Conservation (phyloP, 768 basidiomycete genomes). For the Pholiota molesta region DNA sequence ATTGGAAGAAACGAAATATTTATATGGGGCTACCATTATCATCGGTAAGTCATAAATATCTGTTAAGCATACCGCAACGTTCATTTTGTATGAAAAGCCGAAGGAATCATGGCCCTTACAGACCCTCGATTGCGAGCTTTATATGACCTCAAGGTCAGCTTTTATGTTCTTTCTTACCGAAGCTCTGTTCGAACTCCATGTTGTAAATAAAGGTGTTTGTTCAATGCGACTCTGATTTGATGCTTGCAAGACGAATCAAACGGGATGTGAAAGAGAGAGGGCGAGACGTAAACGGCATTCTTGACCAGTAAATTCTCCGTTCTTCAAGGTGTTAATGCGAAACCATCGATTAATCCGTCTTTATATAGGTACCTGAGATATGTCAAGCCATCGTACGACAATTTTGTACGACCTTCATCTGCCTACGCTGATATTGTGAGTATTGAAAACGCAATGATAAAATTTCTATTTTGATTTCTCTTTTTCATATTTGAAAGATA, state of each 20-base stretch:
- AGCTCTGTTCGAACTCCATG: not conserved
- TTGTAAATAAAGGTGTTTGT: slow-evolving; percentile 67
- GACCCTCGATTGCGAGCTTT: slow-evolving; percentile 77
- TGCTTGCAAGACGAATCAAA: slow-evolving; percentile 91
- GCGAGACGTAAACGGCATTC: slow-evolving; percentile 80
- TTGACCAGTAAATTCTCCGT: slow-evolving; percentile 70
- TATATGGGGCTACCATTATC: slow-evolving; percentile 93
- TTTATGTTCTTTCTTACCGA: not conserved
- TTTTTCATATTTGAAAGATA: slow-evolving; percentile 55
- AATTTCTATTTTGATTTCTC: not conserved
- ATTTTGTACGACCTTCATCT: slow-evolving; percentile 88
- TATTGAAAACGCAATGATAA: not conserved
- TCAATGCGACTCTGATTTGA: slow-evolving; percentile 93
- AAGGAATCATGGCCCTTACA: slow-evolving; percentile 90
- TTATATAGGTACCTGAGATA: slow-evolving; percentile 79
- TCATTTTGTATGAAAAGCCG: slow-evolving; percentile 47
- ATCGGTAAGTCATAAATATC: slow-evolving; percentile 53
- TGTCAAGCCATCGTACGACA: slow-evolving; percentile 94
- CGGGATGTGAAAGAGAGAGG: slow-evolving; percentile 90
- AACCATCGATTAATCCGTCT: not conserved
- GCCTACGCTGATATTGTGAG: slow-evolving; percentile 87
- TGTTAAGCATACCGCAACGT: not conserved
- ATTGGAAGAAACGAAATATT: slow-evolving; percentile 75
- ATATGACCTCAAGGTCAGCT: slow-evolving; percentile 85
- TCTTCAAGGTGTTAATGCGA: not conserved